Conservation (phyloP, 2,329 filamentous ascomycete species). For the Pseudogymnoascus verrucosus region DNA sequence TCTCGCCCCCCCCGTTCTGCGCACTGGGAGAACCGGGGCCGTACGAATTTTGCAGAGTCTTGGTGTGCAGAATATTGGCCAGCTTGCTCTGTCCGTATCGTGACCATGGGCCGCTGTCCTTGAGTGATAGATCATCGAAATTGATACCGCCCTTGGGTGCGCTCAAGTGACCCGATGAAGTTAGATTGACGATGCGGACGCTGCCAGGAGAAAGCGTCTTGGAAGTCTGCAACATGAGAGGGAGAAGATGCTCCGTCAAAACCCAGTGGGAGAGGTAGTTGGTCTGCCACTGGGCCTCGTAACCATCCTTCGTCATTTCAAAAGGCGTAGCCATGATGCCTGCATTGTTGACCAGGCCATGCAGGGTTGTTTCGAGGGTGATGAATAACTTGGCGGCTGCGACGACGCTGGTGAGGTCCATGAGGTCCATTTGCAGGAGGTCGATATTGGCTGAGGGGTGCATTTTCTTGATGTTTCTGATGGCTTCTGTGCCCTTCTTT, state of each 20-base stretch:
- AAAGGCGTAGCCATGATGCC: conserved; percentile 34
- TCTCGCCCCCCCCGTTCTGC: conserved; percentile 28
- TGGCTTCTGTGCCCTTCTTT: conserved; percentile 17
- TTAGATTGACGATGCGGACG: conserved; percentile 20
- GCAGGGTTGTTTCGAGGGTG: conserved; percentile 21
- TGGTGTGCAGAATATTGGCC: conserved; percentile 37
- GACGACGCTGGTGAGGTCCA: conserved; percentile 30
- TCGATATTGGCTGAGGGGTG: conserved; percentile 15
- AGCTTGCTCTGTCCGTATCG: conserved; percentile 41
- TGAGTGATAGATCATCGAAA: conserved; percentile 20
- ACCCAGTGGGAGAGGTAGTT: conserved; percentile 28
- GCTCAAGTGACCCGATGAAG: conserved; percentile 18
- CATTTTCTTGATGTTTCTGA: conserved; percentile 15
- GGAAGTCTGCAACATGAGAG: conserved; percentile 17
- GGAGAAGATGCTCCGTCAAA: conserved; percentile 17
- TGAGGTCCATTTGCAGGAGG: conserved; percentile 31
- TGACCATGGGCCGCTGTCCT: conserved; percentile 29
- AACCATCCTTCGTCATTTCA: conserved; percentile 31
- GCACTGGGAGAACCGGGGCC: conserved; percentile 26
- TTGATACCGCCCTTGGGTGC: conserved; percentile 19
- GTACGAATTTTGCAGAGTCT: conserved; percentile 29
- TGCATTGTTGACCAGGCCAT: conserved; percentile 34
- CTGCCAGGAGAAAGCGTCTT: conserved; percentile 16
- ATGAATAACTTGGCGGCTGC: conserved; percentile 19
- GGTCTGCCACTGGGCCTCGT: conserved; percentile 28